These are phyloP conservation scores for Acacia acuminata DNA, from an alignment of 306 rosid species.

Conservation along the genomic window DNA sequence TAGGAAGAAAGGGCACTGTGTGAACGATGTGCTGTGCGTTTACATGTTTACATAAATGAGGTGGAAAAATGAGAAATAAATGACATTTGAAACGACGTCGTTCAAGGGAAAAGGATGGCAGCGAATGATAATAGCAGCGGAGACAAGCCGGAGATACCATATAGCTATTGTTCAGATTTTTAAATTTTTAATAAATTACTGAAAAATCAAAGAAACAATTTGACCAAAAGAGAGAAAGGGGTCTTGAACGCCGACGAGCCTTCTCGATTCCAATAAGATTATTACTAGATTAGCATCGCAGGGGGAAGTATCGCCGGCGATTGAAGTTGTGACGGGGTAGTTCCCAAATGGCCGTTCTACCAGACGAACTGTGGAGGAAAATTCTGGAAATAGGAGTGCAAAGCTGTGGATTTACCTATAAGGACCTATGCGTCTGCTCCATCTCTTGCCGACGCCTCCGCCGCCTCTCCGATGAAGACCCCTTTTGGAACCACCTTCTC, in stretches of 20 bases:
- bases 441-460: conserved; percentile 64
- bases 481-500: conserved; percentile 67
- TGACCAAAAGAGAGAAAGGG: too few relatives aligned
- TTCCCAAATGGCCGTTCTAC: conserved; percentile 44
- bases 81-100: too few relatives aligned
- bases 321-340: neutral
- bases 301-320: neutral
- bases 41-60: too few relatives aligned
- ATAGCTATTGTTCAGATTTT: neutral
- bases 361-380: conserved; percentile 72
- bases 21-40: too few relatives aligned
- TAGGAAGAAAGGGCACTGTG: too few relatives aligned
- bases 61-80: too few relatives aligned
- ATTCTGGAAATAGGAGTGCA: conserved; percentile 62
- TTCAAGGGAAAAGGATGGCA: too few relatives aligned
- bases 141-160: too few relatives aligned
- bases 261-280: neutral
- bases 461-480: conserved; percentile 58
- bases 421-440: conserved; percentile 72
- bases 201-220: too few relatives aligned
- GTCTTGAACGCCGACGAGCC: neutral
- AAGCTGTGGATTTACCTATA: conserved; percentile 38
- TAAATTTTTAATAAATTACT: neutral
- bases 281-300: neutral
- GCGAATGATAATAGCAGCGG: too few relatives aligned